phyloP scores from a whole-genome alignment of 495 filamentous ascomycete genomes.

The Podospora anserina region DNA sequence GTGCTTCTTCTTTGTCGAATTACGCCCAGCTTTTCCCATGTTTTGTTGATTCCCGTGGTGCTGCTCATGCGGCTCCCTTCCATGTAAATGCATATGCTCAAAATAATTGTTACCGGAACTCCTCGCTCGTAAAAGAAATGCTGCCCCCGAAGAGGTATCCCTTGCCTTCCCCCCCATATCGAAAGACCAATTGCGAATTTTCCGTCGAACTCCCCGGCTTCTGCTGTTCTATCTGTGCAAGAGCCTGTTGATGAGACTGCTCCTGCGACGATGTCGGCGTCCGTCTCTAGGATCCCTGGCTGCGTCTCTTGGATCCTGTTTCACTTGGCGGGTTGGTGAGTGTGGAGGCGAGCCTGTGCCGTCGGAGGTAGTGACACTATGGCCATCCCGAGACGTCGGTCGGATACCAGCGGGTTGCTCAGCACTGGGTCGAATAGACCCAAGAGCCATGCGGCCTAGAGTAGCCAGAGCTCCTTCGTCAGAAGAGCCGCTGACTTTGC shows the following conservation, averaged over 20 bases:
- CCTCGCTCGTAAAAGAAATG: conserved; percentile 15
- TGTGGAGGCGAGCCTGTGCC: conserved; percentile 20
- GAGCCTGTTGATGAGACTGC: conserved; percentile 21
- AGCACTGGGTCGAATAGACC: conserved; percentile 19
- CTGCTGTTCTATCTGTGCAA: conserved; percentile 22
- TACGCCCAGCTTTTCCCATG: background rate
- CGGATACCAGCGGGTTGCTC: conserved; percentile 2
- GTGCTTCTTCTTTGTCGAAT: background rate
- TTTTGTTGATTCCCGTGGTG: background rate
- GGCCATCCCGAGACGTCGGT: conserved; percentile 21
- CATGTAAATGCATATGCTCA: conserved; percentile 9
- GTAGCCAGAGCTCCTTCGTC: conserved; percentile 17
- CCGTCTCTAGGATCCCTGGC: background rate
- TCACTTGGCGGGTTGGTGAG: conserved; percentile 13
- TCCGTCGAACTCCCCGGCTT: background rate
- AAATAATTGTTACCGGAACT: conserved; percentile 14
- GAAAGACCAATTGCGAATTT: background rate
- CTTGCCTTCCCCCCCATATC: background rate
- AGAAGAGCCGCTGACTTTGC: background rate
- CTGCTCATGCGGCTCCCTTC: background rate
- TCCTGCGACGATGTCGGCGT: conserved; percentile 5
- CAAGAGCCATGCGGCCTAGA: conserved; percentile 19
- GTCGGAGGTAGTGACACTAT: conserved; percentile 16
- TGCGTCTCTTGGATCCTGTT: conserved; percentile 9
- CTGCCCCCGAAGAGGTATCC: background rate